A percentile compares a stretch with the other conserved stretches of the same genome.
Evolutionary conservation across 331 rosid species (phyloP).

Genomic region (Acacia pycnantha): DNA sequence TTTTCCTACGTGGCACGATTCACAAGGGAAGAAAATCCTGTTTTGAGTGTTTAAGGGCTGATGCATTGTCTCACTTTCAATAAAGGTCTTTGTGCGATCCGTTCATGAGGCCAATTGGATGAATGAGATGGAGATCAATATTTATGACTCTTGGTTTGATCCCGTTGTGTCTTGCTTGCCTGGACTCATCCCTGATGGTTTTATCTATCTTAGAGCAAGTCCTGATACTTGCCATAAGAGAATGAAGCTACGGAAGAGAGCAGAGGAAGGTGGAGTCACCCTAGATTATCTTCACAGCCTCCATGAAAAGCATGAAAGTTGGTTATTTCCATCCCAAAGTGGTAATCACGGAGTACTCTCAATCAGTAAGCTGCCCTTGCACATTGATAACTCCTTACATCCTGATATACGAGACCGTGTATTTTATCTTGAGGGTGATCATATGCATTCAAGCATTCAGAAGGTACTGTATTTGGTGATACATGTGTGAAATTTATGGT

Average conservation of each 20-base stretch:
- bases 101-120: slow-evolving; percentile 99
- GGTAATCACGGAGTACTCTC: slow-evolving; percentile 81
- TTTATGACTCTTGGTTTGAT: slow-evolving; percentile 99
- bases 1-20: slow-evolving; percentile 16
- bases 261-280: slow-evolving; percentile 90
- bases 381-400: slow-evolving; percentile 72
- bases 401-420: slow-evolving; percentile 55
- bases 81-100: slow-evolving; percentile 92
- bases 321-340: slow-evolving; percentile 86
- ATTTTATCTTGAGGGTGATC: background rate
- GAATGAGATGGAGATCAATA: slow-evolving; percentile 99
- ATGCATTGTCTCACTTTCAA: slow-evolving; percentile 12
- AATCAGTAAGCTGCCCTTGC: slow-evolving; percentile 66
- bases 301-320: slow-evolving; percentile 98
- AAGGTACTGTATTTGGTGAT: slow-evolving; percentile 53
- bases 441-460: slow-evolving; percentile 59
- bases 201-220: slow-evolving; percentile 98
- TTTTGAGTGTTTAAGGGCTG: slow-evolving; percentile 19
- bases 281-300: slow-evolving; percentile 78
- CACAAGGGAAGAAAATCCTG: background rate
- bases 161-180: slow-evolving; percentile 96
- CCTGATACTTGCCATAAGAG: slow-evolving; percentile 98
- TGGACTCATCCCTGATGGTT: slow-evolving; percentile 96
- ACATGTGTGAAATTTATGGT: slow-evolving; percentile 5
- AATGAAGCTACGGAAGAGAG: slow-evolving; percentile 77